Percentiles rank a stretch among this genome's conserved stretches.
Evolutionary conservation across 306 rosid species (phyloP).

Genomic region (Casuarina cunninghamiana): DNA sequence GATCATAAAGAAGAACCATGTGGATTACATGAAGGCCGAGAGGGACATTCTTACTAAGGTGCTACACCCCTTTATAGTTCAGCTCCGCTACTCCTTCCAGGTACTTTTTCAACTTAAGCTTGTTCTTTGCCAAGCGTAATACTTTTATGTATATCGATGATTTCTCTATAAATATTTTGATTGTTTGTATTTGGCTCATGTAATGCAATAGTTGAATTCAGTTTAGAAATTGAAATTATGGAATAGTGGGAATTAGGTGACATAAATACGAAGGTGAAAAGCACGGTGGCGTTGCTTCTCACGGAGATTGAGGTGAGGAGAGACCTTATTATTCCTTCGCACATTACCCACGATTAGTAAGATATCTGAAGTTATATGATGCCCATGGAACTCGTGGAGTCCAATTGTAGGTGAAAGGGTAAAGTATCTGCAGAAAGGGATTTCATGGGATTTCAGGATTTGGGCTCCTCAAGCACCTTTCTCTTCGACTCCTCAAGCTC

Average conservation of each 20-base stretch:
- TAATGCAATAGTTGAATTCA: neutral
- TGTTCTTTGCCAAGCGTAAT: neutral
- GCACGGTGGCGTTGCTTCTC: neutral
- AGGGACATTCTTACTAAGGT: constrained; percentile 94
- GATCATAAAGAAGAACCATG: constrained; percentile 82
- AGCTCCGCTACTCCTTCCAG: constrained; percentile 88
- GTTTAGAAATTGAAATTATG: neutral
- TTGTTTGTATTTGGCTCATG: neutral
- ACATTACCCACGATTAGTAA: neutral
- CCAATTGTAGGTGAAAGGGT: too few relatives aligned
- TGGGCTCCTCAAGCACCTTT: too few relatives aligned
- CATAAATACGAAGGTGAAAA: neutral
- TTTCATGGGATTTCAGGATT: too few relatives aligned
- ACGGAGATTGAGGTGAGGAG: neutral
- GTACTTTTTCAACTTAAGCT: constrained; percentile 18
- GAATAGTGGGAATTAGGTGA: neutral
- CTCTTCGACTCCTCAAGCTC: too few relatives aligned
- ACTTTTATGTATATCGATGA: neutral
- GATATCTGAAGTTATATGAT: neutral
- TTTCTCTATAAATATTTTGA: neutral
- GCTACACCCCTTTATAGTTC: constrained; percentile 85
- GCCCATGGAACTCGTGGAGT: too few relatives aligned
- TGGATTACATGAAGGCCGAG: constrained; percentile 94
- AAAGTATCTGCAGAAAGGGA: too few relatives aligned
- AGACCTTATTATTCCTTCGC: neutral